These are phyloP conservation scores for Leishmania major DNA, from an alignment of 208 protist genomes.

Conservation along the genomic window DNA sequence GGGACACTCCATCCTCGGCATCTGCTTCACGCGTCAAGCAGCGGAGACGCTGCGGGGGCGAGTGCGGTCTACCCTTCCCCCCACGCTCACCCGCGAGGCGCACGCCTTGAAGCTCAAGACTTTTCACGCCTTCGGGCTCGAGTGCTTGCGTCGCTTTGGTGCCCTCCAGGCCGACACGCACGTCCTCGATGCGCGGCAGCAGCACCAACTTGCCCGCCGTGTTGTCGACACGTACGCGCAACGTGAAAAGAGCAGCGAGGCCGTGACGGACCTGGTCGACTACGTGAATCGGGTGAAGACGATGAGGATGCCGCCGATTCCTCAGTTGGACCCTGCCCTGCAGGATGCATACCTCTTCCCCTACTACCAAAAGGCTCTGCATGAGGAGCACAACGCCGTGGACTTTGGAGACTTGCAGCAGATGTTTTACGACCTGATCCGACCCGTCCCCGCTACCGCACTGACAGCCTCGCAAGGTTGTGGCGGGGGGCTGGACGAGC, in stretches of 20 bases:
- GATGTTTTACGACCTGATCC: constrained; percentile 71
- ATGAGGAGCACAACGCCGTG: constrained; percentile 68
- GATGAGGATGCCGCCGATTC: constrained; percentile 45
- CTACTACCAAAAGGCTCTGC: constrained; percentile 69
- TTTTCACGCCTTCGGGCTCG: constrained; percentile 83
- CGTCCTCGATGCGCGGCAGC: constrained; percentile 63
- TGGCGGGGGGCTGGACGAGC: not conserved
- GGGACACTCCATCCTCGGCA: constrained; percentile 64
- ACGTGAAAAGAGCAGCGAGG: constrained; percentile 55
- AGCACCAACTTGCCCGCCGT: constrained; percentile 49
- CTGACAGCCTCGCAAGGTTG: not conserved
- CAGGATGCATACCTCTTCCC: constrained; percentile 74
- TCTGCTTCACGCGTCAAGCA: constrained; percentile 88
- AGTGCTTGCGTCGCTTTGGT: constrained; percentile 77
- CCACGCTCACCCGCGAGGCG: constrained; percentile 15
- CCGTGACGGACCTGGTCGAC: constrained; percentile 58
- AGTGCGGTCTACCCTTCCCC: constrained; percentile 49
- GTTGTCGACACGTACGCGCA: constrained; percentile 67
- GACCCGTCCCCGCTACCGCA: constrained; percentile 3
- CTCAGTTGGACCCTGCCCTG: constrained; percentile 50
- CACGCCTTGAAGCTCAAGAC: constrained; percentile 77
- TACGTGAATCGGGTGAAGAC: constrained; percentile 74
- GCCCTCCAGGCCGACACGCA: constrained; percentile 44
- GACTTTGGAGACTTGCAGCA: constrained; percentile 90
- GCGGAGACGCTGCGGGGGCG: constrained; percentile 76